A percentile compares a stretch with the other conserved stretches of the same genome.
Conservation (phyloP, 2,329 filamentous ascomycete genomes). For the Clonostachys sp. region DNA sequence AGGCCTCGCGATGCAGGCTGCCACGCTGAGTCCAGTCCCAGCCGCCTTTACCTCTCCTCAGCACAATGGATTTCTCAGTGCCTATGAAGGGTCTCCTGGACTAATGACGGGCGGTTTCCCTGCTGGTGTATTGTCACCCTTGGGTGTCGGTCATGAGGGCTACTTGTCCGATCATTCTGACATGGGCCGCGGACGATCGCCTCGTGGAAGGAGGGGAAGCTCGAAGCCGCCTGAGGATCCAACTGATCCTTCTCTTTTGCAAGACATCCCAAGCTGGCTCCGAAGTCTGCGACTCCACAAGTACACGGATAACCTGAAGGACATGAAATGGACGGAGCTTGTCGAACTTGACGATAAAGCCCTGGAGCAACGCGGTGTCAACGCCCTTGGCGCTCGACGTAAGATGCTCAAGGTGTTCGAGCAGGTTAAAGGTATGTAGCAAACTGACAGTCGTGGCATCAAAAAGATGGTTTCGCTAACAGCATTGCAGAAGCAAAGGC, state of each 20-base stretch:
- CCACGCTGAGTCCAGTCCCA: conserved; percentile 54
- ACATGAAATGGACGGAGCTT: conserved; percentile 93
- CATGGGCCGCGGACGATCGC: conserved; percentile 83
- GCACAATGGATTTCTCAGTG: conserved; percentile 89
- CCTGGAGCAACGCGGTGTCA: conserved; percentile 87
- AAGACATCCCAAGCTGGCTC: conserved; percentile 95
- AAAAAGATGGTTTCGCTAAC: conserved; percentile 8
- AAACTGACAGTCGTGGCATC: background rate
- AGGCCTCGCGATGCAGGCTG: conserved; percentile 72
- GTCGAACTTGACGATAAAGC: conserved; percentile 90
- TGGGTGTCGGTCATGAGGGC: conserved; percentile 71
- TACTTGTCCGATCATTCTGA: conserved; percentile 95
- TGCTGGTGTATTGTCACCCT: conserved; percentile 66
- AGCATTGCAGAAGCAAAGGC: conserved; percentile 58
- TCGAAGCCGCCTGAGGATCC: conserved; percentile 98
- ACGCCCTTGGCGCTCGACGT: conserved; percentile 86
- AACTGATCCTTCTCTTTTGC: conserved; percentile 81
- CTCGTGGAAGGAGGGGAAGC: conserved; percentile 85
- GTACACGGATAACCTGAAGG: conserved; percentile 97
- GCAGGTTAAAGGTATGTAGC: conserved; percentile 70
- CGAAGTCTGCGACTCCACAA: conserved; percentile 94
- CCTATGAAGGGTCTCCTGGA: conserved; percentile 74
- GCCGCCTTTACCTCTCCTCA: conserved; percentile 77
- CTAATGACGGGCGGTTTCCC: conserved; percentile 67
- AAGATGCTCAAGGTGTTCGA: conserved; percentile 99